Percentiles rank a stretch among this genome's conserved stretches.
These are phyloP conservation scores for Akebia trifoliata DNA, from an alignment of 164 flowering plant genomes.

Conservation along the genomic window DNA sequence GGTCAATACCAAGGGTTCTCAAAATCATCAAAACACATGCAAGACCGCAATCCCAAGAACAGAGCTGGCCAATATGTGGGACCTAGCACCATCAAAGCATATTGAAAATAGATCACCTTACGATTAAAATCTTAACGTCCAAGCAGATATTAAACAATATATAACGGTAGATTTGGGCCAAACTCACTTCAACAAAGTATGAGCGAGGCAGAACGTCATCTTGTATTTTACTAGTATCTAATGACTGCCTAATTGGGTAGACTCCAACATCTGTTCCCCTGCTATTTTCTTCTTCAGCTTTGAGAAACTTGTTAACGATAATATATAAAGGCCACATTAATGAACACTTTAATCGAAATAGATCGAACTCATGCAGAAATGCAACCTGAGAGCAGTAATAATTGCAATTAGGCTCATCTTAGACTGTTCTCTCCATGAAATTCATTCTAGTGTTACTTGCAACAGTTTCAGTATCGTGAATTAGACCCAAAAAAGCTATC, in stretches of 20 bases:
- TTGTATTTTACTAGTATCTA: constrained; percentile 10
- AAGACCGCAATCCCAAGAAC: constrained; percentile 95
- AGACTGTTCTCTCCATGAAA: not conserved
- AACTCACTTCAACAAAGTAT: constrained; percentile 58
- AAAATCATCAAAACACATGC: constrained; percentile 92
- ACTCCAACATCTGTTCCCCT: constrained; percentile 22
- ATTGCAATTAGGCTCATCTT: not conserved
- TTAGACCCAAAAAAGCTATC: not conserved
- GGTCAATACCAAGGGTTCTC: constrained; percentile 55
- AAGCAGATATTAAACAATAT: not conserved
- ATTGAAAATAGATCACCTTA: not conserved
- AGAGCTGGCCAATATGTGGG: constrained; percentile 72
- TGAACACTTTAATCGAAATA: constrained; percentile 9
- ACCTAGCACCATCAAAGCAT: constrained; percentile 43
- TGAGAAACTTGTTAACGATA: constrained; percentile 54
- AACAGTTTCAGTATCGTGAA: not conserved
- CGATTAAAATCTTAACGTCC: not conserved
- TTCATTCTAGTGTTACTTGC: no score
- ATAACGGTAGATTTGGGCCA: not conserved
- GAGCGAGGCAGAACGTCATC: constrained; percentile 31
- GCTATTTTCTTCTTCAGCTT: constrained; percentile 37
- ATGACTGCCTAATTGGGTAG: constrained; percentile 16
- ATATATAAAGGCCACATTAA: constrained; percentile 68
- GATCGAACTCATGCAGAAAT: constrained; percentile 3
- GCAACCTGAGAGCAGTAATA: not conserved